phyloP scores from a whole-genome alignment of 495 filamentous ascomycete species.

The Margaritispora aquatica region DNA sequence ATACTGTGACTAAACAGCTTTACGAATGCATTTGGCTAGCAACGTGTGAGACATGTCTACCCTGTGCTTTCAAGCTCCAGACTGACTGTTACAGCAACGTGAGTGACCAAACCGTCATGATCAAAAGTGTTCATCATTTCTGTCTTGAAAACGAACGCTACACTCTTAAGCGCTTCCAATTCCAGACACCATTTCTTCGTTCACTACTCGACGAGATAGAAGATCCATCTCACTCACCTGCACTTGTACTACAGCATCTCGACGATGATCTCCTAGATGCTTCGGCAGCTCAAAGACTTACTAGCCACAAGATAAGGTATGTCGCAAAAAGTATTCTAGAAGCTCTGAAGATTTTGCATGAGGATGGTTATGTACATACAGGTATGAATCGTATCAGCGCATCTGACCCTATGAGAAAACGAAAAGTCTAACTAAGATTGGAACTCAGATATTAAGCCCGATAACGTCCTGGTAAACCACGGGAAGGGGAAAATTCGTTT shows the following conservation, averaged over 20 bases:
- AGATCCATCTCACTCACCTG: conserved; percentile 30
- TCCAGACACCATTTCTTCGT: conserved; percentile 27
- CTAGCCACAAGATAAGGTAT: conserved; percentile 32
- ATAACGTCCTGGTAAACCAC: conserved; percentile 37
- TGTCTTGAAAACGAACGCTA: conserved; percentile 34
- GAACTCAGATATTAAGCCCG: conserved; percentile 33
- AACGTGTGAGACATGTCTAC: conserved; percentile 23
- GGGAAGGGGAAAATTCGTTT: conserved; percentile 27
- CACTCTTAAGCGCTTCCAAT: conserved; percentile 34
- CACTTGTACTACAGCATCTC: conserved; percentile 35
- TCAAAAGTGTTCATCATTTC: conserved; percentile 33
- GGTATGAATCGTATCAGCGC: conserved; percentile 19
- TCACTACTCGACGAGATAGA: conserved; percentile 36
- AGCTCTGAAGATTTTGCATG: conserved; percentile 33
- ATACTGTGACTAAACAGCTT: conserved; percentile 13
- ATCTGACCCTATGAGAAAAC: not conserved
- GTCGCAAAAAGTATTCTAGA: conserved; percentile 33
- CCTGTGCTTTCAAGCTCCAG: not conserved
- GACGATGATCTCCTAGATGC: conserved; percentile 31
- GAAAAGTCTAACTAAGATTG: conserved; percentile 1
- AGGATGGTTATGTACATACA: conserved; percentile 34
- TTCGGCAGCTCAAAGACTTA: not conserved
- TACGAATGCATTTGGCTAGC: conserved; percentile 29
- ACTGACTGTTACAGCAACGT: conserved; percentile 19
- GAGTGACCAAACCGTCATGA: conserved; percentile 25